phyloP scores from a whole-genome alignment of 371 early-diverging fungal species.

The Phascolomyces articulosus region DNA sequence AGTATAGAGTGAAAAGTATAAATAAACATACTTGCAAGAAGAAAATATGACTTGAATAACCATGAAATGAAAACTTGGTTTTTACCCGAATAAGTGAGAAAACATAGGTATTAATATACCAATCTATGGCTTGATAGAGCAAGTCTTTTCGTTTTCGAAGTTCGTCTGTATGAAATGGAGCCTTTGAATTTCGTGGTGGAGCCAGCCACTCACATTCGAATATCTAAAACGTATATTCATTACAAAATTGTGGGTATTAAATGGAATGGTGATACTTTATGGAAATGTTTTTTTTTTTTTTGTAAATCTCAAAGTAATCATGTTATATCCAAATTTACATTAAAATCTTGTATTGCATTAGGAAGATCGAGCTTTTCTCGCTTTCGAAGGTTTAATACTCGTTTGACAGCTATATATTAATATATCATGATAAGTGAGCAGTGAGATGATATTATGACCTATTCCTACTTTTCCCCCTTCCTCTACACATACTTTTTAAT shows the following conservation, averaged over 20 bases:
- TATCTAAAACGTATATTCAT: background rate
- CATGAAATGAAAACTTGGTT: too few relatives aligned
- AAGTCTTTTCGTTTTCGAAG: conserved; percentile 53
- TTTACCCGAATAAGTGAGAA: conserved; percentile 61
- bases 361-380: conserved; percentile 65
- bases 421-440: background rate
- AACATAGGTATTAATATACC: conserved; percentile 68
- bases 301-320: background rate
- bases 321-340: background rate
- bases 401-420: conserved; percentile 42
- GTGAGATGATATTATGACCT: background rate
- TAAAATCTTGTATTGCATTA: conserved; percentile 52
- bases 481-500: conserved; percentile 42
- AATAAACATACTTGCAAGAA: too few relatives aligned
- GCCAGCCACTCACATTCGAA: background rate
- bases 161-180: conserved; percentile 37
- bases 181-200: conserved; percentile 23
- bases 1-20: too few relatives aligned
- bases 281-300: too few relatives aligned
- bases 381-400: conserved; percentile 54
- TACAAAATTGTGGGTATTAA: too few relatives aligned
- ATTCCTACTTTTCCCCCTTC: too few relatives aligned
- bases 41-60: too few relatives aligned
- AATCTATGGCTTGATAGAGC: conserved; percentile 59
- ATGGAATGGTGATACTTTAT: too few relatives aligned